Evolutionary conservation across 1,139 yeast species (phyloP), one percentile per base, ranked within the genome.

Genomic region (Pneumocystis sp.): DNA sequence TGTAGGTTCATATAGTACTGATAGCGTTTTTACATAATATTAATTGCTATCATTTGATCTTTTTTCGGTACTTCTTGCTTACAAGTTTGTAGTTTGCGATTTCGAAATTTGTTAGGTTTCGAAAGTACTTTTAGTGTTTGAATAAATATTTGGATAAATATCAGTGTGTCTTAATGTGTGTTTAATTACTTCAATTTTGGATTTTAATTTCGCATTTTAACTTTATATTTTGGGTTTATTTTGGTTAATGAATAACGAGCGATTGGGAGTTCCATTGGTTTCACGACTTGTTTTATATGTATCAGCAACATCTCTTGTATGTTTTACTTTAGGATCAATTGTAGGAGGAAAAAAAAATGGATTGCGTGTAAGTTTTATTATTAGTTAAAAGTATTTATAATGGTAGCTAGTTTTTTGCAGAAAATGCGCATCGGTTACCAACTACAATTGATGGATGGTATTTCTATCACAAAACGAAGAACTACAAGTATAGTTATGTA

Each of bases 401-500:
- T 25, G 34, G n/a, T 5, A 50, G 25, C 59, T 79, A 84, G 62
- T 89, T 83, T 71, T 78, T 89, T 65, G 89, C 91, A 0, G 90
- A 87, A 70, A 89, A 89, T 72, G 87, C 95, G 15, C 96, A 89
- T 72, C 75, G 96, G 62, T 77, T 89, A 68, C 96, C 96, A 3
- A 79, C 77, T 31, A 85, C 87, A 0, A 87, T 85, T 65, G 93
- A 90, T 44, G 95, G 93, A 0, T 89, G 96, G 96, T 89, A 87
- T 73, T 87, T 86, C 73, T 89, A 89, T 75, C 95, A 89, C 75
- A 89, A 87, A 75, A 81, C 89, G 70, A 89, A 88, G 76, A 87
- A 87, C 74, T 87, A 87, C 73, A 87, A 86, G 61, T 50, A 50
- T 12, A 6, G 5, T 15, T 50, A n/a, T 3, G 12, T 21, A 6